A percentile compares a stretch with the other conserved stretches of the same genome.
phyloP scores from a whole-genome alignment of 164 flowering plant species.

The Cinnamomum chago region DNA sequence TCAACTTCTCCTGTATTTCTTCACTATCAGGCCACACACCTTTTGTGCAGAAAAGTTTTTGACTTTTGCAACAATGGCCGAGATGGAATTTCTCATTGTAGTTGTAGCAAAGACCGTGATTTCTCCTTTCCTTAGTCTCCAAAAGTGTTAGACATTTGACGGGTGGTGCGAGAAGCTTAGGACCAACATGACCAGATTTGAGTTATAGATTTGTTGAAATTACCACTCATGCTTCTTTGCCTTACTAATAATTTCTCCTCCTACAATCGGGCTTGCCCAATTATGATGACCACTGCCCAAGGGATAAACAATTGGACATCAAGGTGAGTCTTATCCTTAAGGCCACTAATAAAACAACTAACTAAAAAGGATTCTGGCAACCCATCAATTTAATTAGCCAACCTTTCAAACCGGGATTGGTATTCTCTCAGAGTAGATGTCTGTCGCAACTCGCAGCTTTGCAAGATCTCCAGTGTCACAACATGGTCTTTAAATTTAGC shows the following conservation, averaged over 20 bases:
- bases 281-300: background rate
- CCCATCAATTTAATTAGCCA: background rate
- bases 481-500: background rate
- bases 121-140: no score
- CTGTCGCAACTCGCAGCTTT: background rate
- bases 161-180: no score
- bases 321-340: background rate
- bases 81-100: no score
- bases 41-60: no score
- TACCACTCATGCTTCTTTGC: no score
- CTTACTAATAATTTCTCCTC: background rate
- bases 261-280: background rate
- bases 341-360: background rate
- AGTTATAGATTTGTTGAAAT: no score
- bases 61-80: no score
- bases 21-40: no score
- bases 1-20: no score
- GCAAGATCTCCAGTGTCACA: background rate
- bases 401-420: background rate
- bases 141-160: no score
- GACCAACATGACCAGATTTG: no score
- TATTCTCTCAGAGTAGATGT: background rate
- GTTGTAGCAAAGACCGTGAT: no score
- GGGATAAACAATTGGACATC: background rate
- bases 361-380: background rate